Evolutionary conservation across 495 filamentous ascomycete species (phyloP).

Genomic region (Penicillium desertorum): DNA sequence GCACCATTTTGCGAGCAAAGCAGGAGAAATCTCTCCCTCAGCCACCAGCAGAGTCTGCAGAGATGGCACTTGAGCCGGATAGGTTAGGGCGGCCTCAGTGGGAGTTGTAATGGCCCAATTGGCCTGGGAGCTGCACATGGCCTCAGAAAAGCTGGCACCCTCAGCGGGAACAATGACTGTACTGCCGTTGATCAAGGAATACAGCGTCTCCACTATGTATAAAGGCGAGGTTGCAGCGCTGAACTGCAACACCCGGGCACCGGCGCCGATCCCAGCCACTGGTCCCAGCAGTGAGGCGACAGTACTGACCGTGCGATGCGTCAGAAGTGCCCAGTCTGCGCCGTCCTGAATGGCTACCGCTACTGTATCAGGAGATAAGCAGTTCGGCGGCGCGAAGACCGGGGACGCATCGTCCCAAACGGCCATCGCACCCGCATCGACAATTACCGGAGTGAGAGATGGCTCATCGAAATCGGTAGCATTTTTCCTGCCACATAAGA

Average conservation of each 20-base stretch:
- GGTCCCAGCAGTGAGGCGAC: constrained; percentile 2
- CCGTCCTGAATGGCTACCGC: constrained; percentile 5
- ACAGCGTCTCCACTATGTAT: constrained; percentile 8
- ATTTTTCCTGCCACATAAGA: not conserved
- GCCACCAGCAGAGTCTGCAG: constrained; percentile 4
- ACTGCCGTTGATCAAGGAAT: constrained; percentile 1
- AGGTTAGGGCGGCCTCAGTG: not conserved
- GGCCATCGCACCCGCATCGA: no score
- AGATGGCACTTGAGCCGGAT: constrained; percentile 1
- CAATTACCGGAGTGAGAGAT: no score
- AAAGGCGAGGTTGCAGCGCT: constrained; percentile 1
- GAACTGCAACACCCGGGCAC: constrained; percentile 4
- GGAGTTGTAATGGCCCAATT: no score
- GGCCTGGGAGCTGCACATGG: no score
- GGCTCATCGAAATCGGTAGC: no score
- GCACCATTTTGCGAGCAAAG: constrained; percentile 3
- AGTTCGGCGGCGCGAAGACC: not conserved
- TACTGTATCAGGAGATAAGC: not conserved
- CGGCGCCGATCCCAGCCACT: constrained; percentile 1
- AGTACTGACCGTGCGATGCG: constrained; percentile 5
- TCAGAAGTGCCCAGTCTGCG: constrained; percentile 5
- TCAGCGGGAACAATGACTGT: not conserved
- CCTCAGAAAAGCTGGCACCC: not conserved
- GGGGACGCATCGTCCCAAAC: not conserved
- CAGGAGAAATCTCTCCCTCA: not conserved